A percentile compares a stretch with the other conserved stretches of the same genome.
Conservation (phyloP, 1,139 yeast genomes). For the Blastobotrys petasosporus region DNA sequence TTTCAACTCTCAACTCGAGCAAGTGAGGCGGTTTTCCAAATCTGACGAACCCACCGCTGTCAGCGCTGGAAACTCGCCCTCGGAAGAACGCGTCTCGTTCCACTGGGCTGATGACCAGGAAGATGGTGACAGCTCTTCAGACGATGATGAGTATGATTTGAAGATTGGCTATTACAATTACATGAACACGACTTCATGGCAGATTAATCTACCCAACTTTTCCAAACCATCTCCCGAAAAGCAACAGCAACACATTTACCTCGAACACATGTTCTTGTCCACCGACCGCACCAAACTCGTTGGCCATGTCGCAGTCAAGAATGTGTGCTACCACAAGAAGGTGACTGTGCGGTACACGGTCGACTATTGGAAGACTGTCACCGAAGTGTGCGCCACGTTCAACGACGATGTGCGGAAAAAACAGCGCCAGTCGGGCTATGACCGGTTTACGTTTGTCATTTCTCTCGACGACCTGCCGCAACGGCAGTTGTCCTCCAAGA, state of each 20-base stretch:
- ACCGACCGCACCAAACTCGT: slow-evolving; percentile 50
- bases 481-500: slow-evolving; percentile 31
- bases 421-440: slow-evolving; percentile 32
- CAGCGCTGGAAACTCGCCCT: slow-evolving; percentile 57
- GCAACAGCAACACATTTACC: slow-evolving; percentile 34
- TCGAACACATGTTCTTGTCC: slow-evolving; percentile 60
- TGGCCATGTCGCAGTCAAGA: slow-evolving; percentile 71
- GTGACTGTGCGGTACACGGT: slow-evolving; percentile 60
- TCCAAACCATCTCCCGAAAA: slow-evolving; percentile 25
- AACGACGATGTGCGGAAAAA: slow-evolving; percentile 53
- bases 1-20: slow-evolving; percentile 60
- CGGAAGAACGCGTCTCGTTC: slow-evolving; percentile 27
- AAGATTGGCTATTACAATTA: slow-evolving; percentile 18
- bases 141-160: slow-evolving; percentile 28
- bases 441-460: slow-evolving; percentile 44
- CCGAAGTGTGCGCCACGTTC: slow-evolving; percentile 62
- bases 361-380: slow-evolving; percentile 67
- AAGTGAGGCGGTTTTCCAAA: slow-evolving; percentile 65
- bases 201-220: slow-evolving; percentile 46
- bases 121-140: slow-evolving; percentile 26
- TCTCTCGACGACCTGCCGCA: slow-evolving; percentile 35
- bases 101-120: slow-evolving; percentile 29
- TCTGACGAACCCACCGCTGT: slow-evolving; percentile 73
- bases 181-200: slow-evolving; percentile 39
- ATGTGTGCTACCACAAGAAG: slow-evolving; percentile 57